Conservation (phyloP, 2,329 filamentous ascomycete genomes). For the Coleophoma cylindrospora region DNA sequence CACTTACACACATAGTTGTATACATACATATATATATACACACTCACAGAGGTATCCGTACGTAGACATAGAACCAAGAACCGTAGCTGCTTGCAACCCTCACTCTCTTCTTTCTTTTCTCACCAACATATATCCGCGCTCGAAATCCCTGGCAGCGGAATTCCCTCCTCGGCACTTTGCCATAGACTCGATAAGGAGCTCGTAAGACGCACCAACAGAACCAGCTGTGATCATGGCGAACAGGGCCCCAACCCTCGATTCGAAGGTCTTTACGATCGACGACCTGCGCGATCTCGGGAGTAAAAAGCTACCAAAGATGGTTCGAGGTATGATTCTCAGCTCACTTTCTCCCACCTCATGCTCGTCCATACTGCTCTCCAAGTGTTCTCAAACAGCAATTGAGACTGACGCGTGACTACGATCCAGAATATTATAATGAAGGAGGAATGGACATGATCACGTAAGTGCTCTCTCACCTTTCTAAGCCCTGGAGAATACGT, state of each 20-base stretch:
- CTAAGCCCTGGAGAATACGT: conserved; percentile 25
- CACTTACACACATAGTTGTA: too few relatives aligned
- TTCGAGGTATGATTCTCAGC: conserved; percentile 22
- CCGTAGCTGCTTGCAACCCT: too few relatives aligned
- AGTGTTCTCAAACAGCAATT: too few relatives aligned
- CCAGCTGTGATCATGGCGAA: conserved; percentile 13
- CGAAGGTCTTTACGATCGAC: conserved; percentile 25
- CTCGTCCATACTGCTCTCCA: not conserved
- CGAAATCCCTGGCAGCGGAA: too few relatives aligned
- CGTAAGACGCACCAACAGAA: too few relatives aligned
- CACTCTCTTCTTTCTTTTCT: too few relatives aligned
- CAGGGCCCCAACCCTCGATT: conserved; percentile 8
- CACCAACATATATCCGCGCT: too few relatives aligned
- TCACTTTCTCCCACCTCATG: not conserved
- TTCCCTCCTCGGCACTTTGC: too few relatives aligned
- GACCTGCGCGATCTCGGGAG: conserved; percentile 36
- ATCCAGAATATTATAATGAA: conserved; percentile 49
- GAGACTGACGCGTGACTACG: not conserved
- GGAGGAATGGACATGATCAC: conserved; percentile 50
- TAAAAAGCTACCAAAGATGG: conserved; percentile 32
- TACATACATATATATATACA: too few relatives aligned
- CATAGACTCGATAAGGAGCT: too few relatives aligned
- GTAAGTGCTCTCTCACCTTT: conserved; percentile 12
- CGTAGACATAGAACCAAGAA: too few relatives aligned
- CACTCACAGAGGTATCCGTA: too few relatives aligned